A percentile compares a stretch with the other conserved stretches of the same genome.
These are phyloP conservation scores for Coccinonectria pachysandricola DNA, from an alignment of 2,329 filamentous ascomycete genomes.

Conservation along the genomic window DNA sequence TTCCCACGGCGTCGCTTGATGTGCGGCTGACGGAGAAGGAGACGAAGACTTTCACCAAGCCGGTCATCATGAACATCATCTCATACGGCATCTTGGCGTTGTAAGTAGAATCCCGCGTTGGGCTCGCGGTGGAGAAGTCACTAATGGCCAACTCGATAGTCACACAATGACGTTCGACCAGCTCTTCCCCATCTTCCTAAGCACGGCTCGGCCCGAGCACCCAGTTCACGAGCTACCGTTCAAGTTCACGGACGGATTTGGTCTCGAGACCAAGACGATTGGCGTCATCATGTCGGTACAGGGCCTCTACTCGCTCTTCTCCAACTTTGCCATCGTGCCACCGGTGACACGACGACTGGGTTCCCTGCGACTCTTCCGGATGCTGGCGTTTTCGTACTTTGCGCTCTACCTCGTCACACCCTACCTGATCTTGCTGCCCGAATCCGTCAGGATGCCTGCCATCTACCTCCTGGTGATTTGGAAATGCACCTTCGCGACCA, in stretches of 20 bases:
- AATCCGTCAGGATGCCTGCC: conserved; percentile 57
- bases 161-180: conserved; percentile 97
- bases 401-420: conserved; percentile 78
- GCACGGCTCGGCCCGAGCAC: conserved; percentile 46
- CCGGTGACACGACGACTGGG: conserved; percentile 66
- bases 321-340: conserved; percentile 77
- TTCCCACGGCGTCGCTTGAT: conserved; percentile 8
- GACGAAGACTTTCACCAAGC: conserved; percentile 63
- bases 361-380: conserved; percentile 69
- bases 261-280: conserved; percentile 70
- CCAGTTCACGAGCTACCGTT: conserved; percentile 60
- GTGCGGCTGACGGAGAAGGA: conserved; percentile 8
- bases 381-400: conserved; percentile 75
- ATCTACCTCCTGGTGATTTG: conserved; percentile 72
- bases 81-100: conserved; percentile 90
- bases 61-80: conserved; percentile 77
- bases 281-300: conserved; percentile 83
- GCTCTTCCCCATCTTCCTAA: conserved; percentile 84
- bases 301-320: conserved; percentile 79
- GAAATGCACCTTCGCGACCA: conserved; percentile 87
- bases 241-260: conserved; percentile 81
- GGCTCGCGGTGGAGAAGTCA: neutral
- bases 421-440: conserved; percentile 77
- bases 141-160: conserved; percentile 35
- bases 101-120: conserved; percentile 46